Evolutionary conservation across 1,284 basidiomycete species (phyloP), one percentile per base, ranked within the genome.

Genomic region (Wallemia ichthyophaga): DNA sequence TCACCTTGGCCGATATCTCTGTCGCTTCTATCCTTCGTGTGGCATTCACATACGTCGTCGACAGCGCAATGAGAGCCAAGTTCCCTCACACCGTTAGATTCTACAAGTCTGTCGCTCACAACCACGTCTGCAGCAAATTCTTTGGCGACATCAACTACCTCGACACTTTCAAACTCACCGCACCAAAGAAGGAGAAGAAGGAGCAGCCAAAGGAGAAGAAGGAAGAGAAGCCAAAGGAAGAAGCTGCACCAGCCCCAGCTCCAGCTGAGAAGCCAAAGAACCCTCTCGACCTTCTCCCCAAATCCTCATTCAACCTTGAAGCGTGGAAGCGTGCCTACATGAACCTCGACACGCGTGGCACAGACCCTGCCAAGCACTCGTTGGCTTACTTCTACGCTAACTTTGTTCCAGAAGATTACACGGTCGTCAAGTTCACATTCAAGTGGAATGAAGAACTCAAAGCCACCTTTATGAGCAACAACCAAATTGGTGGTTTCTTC

Each of bases 321-420:
- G 89, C 95, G 73, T 94, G 86, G 85, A 96, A 96, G 75, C 81
- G 88, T 59, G 82, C 84, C 61, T 96, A 96, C 77, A 94, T 88
- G 66, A 96, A 96, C 82, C 82, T 83, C 72, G 91, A 95, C 60
- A 95, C 91, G 33, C 80, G 84, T 61, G 83, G 82, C 33, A 63
- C 80, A 24, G 79, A 70, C 58, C 83, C 83, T 61, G 66, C 82
- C 56, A 64, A 85, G 25, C 82, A 86, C 69, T 67, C 68, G 53
- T 62, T 71, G 59, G 65, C 67, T 56, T 91, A 85, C 85, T 82
- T 91, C 78, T 87, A 89, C 75, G 68, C 85, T 71, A 81, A 88
- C 83, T 86, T 65, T 59, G 79, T 72, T 19, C 55, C 77, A 62
- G 79, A 83, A 64, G 91, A 91, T 57, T 96, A 82, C 81, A 92